Evolutionary conservation across 768 basidiomycete genomes (phyloP).

Genomic region (Sarcomyxa edulis): DNA sequence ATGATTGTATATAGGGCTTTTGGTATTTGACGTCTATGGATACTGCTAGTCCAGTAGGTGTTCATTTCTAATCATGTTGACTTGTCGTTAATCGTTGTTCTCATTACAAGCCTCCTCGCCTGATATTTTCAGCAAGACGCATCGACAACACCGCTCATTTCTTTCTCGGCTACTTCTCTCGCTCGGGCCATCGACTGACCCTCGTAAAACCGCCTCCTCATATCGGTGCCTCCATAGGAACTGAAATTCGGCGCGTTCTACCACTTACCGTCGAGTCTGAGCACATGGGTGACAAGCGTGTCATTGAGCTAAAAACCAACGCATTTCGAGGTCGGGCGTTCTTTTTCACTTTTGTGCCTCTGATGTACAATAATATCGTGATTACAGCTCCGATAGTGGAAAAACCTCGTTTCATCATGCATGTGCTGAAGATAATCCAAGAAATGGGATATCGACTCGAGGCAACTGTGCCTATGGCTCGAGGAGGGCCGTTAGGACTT

Average conservation of each 20-base stretch:
- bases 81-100: constrained; percentile 5
- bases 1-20: constrained; percentile 8
- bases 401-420: constrained; percentile 52
- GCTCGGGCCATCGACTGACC: constrained; percentile 50
- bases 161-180: constrained; percentile 63
- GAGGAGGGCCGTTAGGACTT: constrained; percentile 37
- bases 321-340: constrained; percentile 24
- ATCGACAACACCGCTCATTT: constrained; percentile 48
- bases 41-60: constrained; percentile 45
- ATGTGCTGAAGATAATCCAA: constrained; percentile 56
- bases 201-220: constrained; percentile 39
- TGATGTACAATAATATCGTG: neutral
- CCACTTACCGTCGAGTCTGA: constrained; percentile 29
- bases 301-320: constrained; percentile 48
- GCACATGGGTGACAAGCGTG: constrained; percentile 44
- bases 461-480: constrained; percentile 58
- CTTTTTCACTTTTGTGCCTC: neutral
- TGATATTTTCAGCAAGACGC: constrained; percentile 53
- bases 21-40: constrained; percentile 56
- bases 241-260: constrained; percentile 30
- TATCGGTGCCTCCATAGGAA: constrained; percentile 34
- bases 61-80: neutral
- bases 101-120: constrained; percentile 45
- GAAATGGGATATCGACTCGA: constrained; percentile 57
- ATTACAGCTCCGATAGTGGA: constrained; percentile 43